Percentiles rank a stretch among this genome's conserved stretches.
These are phyloP conservation scores for Lactarius deliciosus DNA, from an alignment of 768 basidiomycete species.

Conservation along the genomic window DNA sequence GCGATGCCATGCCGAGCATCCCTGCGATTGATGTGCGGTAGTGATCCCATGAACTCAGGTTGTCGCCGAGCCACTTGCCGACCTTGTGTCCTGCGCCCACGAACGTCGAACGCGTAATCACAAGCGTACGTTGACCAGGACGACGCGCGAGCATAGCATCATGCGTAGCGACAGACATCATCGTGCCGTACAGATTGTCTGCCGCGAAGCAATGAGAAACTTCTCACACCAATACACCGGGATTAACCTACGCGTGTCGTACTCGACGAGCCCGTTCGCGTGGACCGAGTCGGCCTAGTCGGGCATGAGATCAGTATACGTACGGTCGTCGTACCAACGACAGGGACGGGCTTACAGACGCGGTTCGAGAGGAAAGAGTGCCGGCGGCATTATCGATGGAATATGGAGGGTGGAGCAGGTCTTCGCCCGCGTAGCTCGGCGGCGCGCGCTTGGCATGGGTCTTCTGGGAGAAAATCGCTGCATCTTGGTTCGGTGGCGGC, in stretches of 20 bases:
- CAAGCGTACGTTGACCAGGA: slow-evolving; percentile 57
- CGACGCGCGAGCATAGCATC: slow-evolving; percentile 62
- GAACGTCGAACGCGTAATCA: slow-evolving; percentile 75
- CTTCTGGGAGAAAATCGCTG: slow-evolving; percentile 48
- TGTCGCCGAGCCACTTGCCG: slow-evolving; percentile 78
- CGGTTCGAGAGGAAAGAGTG: slow-evolving; percentile 52
- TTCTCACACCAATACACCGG: neutral
- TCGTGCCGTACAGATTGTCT: slow-evolving; percentile 67
- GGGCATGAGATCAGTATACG: neutral
- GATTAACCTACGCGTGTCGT: slow-evolving; percentile 46
- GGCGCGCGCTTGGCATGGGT: slow-evolving; percentile 32
- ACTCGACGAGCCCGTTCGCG: slow-evolving; percentile 57
- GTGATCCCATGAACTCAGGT: slow-evolving; percentile 56
- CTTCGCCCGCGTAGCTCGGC: slow-evolving; percentile 33
- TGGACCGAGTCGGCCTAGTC: slow-evolving; percentile 43
- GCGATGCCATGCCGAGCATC: slow-evolving; percentile 61
- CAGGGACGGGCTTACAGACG: slow-evolving; percentile 43
- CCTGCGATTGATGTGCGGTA: slow-evolving; percentile 62
- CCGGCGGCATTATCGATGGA: slow-evolving; percentile 56
- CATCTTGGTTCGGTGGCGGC: slow-evolving; percentile 51
- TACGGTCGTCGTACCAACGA: neutral
- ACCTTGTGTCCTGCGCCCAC: slow-evolving; percentile 64
- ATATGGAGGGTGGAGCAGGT: slow-evolving; percentile 55
- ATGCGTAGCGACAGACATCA: slow-evolving; percentile 66
- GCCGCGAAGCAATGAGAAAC: neutral